Evolutionary conservation across 495 filamentous ascomycete genomes (phyloP).

Genomic region (Copromyces sp.): DNA sequence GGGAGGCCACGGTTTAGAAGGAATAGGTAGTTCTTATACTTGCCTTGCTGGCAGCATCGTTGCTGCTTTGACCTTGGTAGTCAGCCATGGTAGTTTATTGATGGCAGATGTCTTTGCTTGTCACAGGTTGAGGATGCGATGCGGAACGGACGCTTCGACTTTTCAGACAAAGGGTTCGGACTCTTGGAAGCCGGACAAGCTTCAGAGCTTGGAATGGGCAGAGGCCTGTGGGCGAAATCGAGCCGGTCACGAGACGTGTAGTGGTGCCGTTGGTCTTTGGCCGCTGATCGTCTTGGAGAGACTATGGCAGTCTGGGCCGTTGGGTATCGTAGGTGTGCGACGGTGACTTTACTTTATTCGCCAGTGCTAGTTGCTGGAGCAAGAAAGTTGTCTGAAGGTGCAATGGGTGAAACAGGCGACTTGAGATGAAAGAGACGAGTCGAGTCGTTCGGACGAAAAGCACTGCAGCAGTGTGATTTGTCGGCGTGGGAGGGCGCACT

Average conservation of each 20-base stretch:
- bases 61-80: constrained; percentile 18
- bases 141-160: neutral
- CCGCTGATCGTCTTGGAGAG: neutral
- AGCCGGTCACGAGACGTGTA: neutral
- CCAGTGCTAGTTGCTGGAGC: neutral
- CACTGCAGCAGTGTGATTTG: neutral
- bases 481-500: neutral
- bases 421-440: neutral
- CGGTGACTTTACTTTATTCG: neutral
- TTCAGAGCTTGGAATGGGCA: neutral
- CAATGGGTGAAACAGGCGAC: neutral
- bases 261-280: neutral
- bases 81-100: constrained; percentile 11
- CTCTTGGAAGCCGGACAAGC: neutral
- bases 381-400: neutral
- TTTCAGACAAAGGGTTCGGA: neutral
- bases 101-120: constrained; percentile 3
- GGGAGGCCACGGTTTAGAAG: neutral
- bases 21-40: constrained; percentile 10
- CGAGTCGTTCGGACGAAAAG: neutral
- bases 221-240: neutral
- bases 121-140: neutral
- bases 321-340: neutral
- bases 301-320: neutral
- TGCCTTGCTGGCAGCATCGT: constrained; percentile 14